These are phyloP conservation scores for Cordyceps farinosa DNA, from an alignment of 2,329 filamentous ascomycete species.

Conservation along the genomic window DNA sequence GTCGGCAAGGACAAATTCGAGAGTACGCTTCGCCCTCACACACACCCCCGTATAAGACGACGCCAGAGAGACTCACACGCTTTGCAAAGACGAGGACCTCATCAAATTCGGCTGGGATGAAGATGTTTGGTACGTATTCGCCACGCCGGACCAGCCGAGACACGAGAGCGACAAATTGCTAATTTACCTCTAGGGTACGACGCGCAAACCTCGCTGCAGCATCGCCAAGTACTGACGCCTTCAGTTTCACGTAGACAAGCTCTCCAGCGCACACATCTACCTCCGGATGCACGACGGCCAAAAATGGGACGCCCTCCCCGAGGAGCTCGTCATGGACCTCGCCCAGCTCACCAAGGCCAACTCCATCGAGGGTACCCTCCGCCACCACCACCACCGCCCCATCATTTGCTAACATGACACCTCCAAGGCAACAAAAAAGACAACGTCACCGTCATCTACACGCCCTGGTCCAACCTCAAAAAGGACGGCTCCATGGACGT, in stretches of 20 bases:
- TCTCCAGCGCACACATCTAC: conserved; percentile 95
- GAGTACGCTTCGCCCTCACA: conserved; percentile 57
- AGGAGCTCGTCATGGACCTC: conserved; percentile 75
- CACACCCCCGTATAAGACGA: neutral
- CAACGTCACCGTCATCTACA: conserved; percentile 95
- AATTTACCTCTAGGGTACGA: conserved; percentile 27
- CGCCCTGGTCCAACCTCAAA: conserved; percentile 92
- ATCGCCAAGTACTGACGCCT: neutral
- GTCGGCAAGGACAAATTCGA: conserved; percentile 99
- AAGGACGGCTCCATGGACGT: conserved; percentile 95
- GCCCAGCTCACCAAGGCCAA: conserved; percentile 99
- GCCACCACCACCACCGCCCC: conserved; percentile 5
- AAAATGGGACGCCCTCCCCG: conserved; percentile 77
- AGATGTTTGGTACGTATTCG: conserved; percentile 74
- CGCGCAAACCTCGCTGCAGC: neutral
- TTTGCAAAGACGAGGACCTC: conserved; percentile 77
- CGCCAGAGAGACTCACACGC: conserved; percentile 14
- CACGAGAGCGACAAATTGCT: conserved; percentile 1
- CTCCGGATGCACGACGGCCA: conserved; percentile 76
- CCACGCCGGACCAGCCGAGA: too few relatives aligned
- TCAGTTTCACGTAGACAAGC: conserved; percentile 95
- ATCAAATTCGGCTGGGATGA: conserved; percentile 94
- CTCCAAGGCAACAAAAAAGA: conserved; percentile 90
- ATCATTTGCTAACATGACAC: neutral
- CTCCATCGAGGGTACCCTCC: conserved; percentile 77